These are phyloP conservation scores for Leptographium lundbergii DNA, from an alignment of 2,329 filamentous ascomycete genomes.

Conservation along the genomic window DNA sequence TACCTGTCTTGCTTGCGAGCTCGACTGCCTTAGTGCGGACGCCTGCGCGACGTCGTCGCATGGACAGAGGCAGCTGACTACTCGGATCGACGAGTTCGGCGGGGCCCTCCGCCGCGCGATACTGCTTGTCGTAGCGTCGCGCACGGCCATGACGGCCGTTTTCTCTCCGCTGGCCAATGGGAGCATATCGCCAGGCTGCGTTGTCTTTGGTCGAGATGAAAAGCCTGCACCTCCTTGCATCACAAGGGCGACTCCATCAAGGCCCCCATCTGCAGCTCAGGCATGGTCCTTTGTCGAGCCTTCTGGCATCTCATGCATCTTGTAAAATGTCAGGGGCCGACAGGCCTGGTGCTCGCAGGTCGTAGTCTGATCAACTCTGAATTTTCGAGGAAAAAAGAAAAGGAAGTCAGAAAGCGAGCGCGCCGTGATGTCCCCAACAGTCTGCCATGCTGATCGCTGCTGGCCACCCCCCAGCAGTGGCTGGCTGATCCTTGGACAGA, in stretches of 20 bases:
- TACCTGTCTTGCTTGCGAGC: neutral
- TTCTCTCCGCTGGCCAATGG: neutral
- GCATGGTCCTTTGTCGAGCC: neutral
- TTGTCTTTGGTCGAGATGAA: too few species aligned
- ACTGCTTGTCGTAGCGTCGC: neutral
- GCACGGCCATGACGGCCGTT: neutral
- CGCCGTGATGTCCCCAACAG: too few species aligned
- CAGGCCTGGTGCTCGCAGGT: neutral
- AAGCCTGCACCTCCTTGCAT: neutral
- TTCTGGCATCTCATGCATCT: neutral
- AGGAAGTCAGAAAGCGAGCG: neutral
- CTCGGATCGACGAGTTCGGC: neutral
- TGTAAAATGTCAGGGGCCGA: neutral
- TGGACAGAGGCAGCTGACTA: neutral
- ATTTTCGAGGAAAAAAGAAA: neutral
- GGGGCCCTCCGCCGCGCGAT: neutral
- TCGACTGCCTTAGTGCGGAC: neutral
- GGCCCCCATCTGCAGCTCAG: neutral
- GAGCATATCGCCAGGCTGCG: neutral
- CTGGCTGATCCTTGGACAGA: too few species aligned
- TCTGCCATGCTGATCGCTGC: too few species aligned
- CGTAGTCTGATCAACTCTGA: neutral
- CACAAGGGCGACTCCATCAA: neutral
- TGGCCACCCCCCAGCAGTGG: too few species aligned
- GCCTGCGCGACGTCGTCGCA: neutral